Percentiles rank a stretch among this genome's conserved stretches.
Conservation (phyloP, 2,329 filamentous ascomycete genomes). For the Mycosphaerella arachidis region DNA sequence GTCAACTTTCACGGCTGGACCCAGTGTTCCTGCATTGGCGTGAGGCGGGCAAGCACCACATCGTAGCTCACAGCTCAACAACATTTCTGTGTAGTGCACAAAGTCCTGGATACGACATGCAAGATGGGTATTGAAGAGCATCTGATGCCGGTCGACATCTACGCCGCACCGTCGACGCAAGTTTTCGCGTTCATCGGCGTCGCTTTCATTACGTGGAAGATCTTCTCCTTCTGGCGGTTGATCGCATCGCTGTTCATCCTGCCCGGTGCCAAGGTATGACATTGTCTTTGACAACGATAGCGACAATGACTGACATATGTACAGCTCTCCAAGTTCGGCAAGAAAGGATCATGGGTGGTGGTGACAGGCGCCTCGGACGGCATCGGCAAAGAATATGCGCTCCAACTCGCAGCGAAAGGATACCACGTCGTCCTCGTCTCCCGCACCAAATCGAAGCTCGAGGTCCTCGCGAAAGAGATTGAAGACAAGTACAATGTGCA, state of each 20-base stretch:
- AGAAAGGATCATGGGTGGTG: constrained; percentile 88
- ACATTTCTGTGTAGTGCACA: not conserved
- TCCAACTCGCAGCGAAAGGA: constrained; percentile 82
- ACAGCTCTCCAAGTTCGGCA: constrained; percentile 84
- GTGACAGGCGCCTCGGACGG: constrained; percentile 95
- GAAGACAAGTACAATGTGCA: constrained; percentile 64
- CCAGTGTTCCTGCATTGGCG: not conserved
- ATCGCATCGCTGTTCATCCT: constrained; percentile 48
- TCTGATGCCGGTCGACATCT: constrained; percentile 23
- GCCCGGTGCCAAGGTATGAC: constrained; percentile 29
- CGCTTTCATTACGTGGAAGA: constrained; percentile 35
- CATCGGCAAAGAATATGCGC: constrained; percentile 91
- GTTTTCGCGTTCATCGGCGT: constrained; percentile 36
- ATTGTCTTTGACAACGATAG: not conserved
- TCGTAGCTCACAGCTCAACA: not conserved
- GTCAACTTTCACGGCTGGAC: not conserved
- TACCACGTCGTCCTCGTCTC: constrained; percentile 96
- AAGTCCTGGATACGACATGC: not conserved
- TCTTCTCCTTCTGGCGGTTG: constrained; percentile 45
- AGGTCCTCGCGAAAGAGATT: constrained; percentile 70
- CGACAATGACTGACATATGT: constrained; percentile 3
- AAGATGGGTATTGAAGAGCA: constrained; percentile 17
- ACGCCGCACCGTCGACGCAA: constrained; percentile 31
- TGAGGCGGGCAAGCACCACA: not conserved
- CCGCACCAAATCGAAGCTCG: constrained; percentile 88